Conservation (phyloP, 371 early-diverging fungal species). For the Mortierella polycephala region DNA sequence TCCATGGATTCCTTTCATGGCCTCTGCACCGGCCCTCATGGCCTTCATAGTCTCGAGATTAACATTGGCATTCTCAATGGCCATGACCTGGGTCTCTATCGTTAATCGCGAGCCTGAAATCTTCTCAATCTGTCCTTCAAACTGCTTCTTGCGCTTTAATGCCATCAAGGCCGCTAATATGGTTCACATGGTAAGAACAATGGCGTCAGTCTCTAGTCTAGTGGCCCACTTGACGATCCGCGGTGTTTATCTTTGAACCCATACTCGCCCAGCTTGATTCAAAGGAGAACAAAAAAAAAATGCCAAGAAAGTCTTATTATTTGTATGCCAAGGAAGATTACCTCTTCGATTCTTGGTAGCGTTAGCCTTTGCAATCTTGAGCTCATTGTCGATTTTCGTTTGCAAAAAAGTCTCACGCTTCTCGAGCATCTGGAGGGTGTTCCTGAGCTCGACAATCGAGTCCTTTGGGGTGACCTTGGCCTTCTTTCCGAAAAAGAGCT, state of each 20-base stretch:
- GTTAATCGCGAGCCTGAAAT: slow-evolving; percentile 91
- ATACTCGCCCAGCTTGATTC: neutral
- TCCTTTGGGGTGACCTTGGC: slow-evolving; percentile 91
- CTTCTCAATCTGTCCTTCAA: slow-evolving; percentile 89
- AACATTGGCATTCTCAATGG: slow-evolving; percentile 96
- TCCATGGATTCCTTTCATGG: slow-evolving; percentile 95
- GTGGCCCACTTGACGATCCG: neutral
- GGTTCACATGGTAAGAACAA: neutral
- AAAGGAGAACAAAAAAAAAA: neutral
- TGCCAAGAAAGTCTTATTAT: neutral
- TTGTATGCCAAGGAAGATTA: slow-evolving; percentile 41
- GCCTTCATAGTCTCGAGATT: slow-evolving; percentile 96
- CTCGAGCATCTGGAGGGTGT: slow-evolving; percentile 92
- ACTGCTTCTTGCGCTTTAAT: slow-evolving; percentile 92
- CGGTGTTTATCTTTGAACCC: neutral
- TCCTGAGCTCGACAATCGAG: slow-evolving; percentile 92
- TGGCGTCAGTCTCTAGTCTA: neutral
- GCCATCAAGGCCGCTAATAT: slow-evolving; percentile 88
- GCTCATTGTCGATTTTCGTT: slow-evolving; percentile 88
- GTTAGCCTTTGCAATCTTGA: slow-evolving; percentile 88
- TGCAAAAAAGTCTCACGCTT: slow-evolving; percentile 92
- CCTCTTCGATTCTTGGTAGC: slow-evolving; percentile 94
- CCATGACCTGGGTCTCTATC: slow-evolving; percentile 95
- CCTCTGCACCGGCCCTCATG: slow-evolving; percentile 93
- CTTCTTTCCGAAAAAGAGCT: slow-evolving; percentile 88